These are phyloP conservation scores for Pseudotulostoma volvatum DNA, from an alignment of 495 filamentous ascomycete species.

Conservation along the genomic window DNA sequence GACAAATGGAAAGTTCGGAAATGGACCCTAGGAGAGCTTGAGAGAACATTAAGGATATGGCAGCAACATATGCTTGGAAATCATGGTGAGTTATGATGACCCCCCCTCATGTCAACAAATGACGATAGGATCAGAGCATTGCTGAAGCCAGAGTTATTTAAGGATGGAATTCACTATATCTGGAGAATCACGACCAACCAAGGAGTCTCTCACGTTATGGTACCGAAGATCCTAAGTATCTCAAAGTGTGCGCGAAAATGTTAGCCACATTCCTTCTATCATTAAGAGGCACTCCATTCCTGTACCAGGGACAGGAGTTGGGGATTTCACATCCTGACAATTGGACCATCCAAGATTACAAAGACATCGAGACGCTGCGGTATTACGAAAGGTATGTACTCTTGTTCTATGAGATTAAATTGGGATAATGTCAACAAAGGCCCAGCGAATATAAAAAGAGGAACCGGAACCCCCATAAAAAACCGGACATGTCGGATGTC, in stretches of 20 bases:
- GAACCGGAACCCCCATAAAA: neutral
- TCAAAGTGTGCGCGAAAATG: slow-evolving; percentile 35
- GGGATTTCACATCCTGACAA: slow-evolving; percentile 44
- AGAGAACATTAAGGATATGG: slow-evolving; percentile 34
- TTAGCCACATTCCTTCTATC: slow-evolving; percentile 36
- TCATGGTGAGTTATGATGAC: slow-evolving; percentile 6
- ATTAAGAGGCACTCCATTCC: slow-evolving; percentile 43
- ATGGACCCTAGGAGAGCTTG: slow-evolving; percentile 31
- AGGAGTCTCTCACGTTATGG: slow-evolving; percentile 39
- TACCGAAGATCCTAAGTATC: slow-evolving; percentile 20
- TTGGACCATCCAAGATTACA: slow-evolving; percentile 43
- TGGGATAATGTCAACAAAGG: no score
- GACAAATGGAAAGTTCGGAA: slow-evolving; percentile 9
- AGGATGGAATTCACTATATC: slow-evolving; percentile 45
- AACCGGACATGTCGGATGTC: slow-evolving; percentile 17
- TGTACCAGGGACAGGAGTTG: slow-evolving; percentile 58
- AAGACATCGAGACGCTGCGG: slow-evolving; percentile 45
- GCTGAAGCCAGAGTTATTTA: neutral
- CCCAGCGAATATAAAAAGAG: slow-evolving; percentile 5
- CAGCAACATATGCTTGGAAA: slow-evolving; percentile 34
- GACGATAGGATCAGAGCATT: neutral
- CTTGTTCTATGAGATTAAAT: no score
- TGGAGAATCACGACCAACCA: slow-evolving; percentile 50
- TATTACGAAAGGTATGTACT: slow-evolving; percentile 31
- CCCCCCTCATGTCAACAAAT: no score